Evolutionary conservation across 1,284 basidiomycete species (phyloP).

Genomic region (Rhodotorula sp.): DNA sequence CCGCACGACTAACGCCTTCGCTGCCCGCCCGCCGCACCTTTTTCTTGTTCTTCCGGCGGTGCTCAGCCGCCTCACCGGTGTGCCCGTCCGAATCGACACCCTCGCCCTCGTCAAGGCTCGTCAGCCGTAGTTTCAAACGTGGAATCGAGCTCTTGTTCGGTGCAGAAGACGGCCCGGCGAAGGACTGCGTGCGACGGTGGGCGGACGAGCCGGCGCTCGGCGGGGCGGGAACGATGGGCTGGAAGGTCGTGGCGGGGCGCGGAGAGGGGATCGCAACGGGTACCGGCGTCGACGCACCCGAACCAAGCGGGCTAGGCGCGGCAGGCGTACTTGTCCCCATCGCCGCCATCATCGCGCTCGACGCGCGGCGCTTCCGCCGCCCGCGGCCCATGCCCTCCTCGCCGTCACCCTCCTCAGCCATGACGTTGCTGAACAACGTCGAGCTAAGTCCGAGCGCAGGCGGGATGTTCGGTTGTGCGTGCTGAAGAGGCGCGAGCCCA

Average conservation of each 20-base stretch:
- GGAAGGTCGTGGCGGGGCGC: background rate
- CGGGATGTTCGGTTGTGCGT: constrained; percentile 7
- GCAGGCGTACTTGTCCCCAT: constrained; percentile 17
- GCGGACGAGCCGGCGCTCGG: background rate
- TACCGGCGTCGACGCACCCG: constrained; percentile 5
- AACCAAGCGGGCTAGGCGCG: constrained; percentile 13
- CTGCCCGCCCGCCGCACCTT: constrained; percentile 36
- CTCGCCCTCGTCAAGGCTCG: constrained; percentile 37
- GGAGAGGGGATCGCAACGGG: background rate
- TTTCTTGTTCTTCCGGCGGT: constrained; percentile 38
- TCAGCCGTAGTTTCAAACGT: constrained; percentile 34
- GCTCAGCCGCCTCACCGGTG: constrained; percentile 36
- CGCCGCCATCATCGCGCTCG: constrained; percentile 40
- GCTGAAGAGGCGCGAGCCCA: constrained; percentile 21
- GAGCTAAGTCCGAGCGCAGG: constrained; percentile 23
- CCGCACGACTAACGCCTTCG: constrained; percentile 31
- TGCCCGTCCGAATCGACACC: constrained; percentile 39
- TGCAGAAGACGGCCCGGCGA: constrained; percentile 19
- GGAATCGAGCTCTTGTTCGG: constrained; percentile 31
- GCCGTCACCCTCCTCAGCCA: constrained; percentile 25
- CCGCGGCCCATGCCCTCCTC: constrained; percentile 44
- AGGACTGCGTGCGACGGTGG: constrained; percentile 16
- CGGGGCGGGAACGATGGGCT: background rate
- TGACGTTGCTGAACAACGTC: constrained; percentile 15
- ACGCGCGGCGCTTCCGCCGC: constrained; percentile 41